Evolutionary conservation across 208 protist species (phyloP).

Genomic region (Naegleria fowleri): DNA sequence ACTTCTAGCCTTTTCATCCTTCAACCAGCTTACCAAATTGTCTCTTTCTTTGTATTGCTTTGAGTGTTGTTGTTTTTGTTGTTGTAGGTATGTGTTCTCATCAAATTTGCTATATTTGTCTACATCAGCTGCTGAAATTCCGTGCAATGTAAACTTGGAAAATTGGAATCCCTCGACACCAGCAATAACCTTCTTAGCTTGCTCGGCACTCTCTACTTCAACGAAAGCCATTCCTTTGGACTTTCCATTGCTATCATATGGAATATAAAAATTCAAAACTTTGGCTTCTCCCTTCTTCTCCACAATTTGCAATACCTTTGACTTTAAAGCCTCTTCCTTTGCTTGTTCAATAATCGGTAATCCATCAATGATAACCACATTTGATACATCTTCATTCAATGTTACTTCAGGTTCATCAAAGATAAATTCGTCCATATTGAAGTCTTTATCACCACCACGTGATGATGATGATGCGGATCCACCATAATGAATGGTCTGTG

Average conservation of each 20-base stretch:
- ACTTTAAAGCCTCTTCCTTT: neutral
- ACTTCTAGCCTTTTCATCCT: conserved; percentile 3
- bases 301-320: neutral
- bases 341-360: neutral
- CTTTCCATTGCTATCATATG: neutral
- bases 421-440: neutral
- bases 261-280: neutral
- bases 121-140: neutral
- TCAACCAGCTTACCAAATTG: neutral
- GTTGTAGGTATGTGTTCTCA: neutral
- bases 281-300: neutral
- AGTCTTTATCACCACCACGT: neutral
- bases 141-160: neutral
- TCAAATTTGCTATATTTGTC: neutral
- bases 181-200: neutral
- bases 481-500: neutral
- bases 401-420: neutral
- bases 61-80: neutral
- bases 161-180: neutral
- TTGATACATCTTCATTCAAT: neutral
- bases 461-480: neutral
- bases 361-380: neutral
- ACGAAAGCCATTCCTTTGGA: neutral
- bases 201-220: neutral
- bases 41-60: neutral